These are phyloP conservation scores for Talaromyces sp. DNA, from an alignment of 2,329 filamentous ascomycete genomes.

Conservation along the genomic window DNA sequence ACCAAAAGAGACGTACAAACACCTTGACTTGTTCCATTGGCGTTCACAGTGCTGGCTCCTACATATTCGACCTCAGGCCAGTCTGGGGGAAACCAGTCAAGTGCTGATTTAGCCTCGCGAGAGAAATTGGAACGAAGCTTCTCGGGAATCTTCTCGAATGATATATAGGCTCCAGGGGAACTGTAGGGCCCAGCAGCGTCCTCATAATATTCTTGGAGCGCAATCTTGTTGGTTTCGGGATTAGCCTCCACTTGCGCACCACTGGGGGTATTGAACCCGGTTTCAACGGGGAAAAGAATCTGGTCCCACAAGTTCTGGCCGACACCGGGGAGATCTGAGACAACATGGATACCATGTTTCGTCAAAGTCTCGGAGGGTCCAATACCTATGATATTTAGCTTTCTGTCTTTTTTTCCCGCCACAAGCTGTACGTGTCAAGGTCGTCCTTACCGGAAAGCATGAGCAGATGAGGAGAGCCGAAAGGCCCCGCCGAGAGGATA, in stretches of 20 bases:
- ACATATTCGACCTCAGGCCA: constrained; percentile 35
- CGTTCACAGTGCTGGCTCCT: no score
- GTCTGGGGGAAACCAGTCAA: constrained; percentile 22
- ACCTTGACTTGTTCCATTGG: no score
- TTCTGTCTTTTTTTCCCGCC: no score
- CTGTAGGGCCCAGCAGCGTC: background rate
- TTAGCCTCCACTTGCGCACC: no score
- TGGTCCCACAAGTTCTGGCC: constrained; percentile 41
- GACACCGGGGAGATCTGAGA: constrained; percentile 16
- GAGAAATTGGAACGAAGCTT: background rate
- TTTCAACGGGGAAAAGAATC: constrained; percentile 18
- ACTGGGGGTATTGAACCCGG: constrained; percentile 5
- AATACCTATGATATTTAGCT: constrained; percentile 4
- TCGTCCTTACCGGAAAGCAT: constrained; percentile 20
- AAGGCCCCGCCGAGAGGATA: constrained; percentile 37
- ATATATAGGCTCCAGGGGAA: background rate
- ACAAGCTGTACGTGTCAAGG: no score
- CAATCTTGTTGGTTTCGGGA: no score
- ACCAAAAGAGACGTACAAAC: constrained; percentile 20
- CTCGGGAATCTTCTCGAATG: background rate
- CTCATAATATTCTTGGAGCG: background rate
- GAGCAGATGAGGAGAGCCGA: constrained; percentile 35
- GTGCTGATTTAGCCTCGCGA: no score
- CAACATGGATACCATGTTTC: constrained; percentile 17
- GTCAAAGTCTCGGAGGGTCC: constrained; percentile 23